Evolutionary conservation across 2,329 filamentous ascomycete species (phyloP), one percentile per base, ranked within the genome.

Genomic region (Colletotrichum sp.): DNA sequence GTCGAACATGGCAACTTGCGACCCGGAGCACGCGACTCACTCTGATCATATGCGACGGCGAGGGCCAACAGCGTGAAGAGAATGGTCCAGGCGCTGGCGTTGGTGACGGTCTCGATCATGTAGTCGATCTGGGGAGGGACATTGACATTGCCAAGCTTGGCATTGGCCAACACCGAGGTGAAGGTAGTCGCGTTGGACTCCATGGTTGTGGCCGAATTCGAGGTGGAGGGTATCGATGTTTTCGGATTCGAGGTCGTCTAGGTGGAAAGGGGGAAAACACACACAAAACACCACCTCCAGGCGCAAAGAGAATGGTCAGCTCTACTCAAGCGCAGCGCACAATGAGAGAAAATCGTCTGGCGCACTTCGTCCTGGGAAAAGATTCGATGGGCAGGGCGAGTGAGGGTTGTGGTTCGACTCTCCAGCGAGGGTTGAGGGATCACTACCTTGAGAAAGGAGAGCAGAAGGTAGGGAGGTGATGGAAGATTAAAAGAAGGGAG

Each of bases 1-100:
- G 36, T 30, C 43, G 24, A 55, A 57, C 12, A 36, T 32, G 3
- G 16, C 43, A 28, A 36, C 21, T 34, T 39, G 55, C n/a, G 57
- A 15, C 21, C 34, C 24, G 21, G 24, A 48, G 30, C 55, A 61
- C 55, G 73, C 36, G 43, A 89, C 94, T 84, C 89, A 98, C 96
- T 88, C 88, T 99, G 96, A 86, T 99, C 96, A 85, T 98, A 99
- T 77, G 93, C 90, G 74, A 98, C 91, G 70, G 94, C 91, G 10
- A 94, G 81, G 39, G 94, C 87, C 72, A 98, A 83, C 67, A 97
- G 78, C 18, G 95, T 95, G 79, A 96, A 83, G 39, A 94, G 80
- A 78, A 95, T 88, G 77, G 93, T 93, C 82, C 89, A 84, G 48
- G 83, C 83, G 75, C 90, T 90, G 79, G 90, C 87, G 74, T 90